These are phyloP conservation scores for Xanthoparmelia taractica DNA, from an alignment of 495 filamentous ascomycete genomes.

Conservation along the genomic window DNA sequence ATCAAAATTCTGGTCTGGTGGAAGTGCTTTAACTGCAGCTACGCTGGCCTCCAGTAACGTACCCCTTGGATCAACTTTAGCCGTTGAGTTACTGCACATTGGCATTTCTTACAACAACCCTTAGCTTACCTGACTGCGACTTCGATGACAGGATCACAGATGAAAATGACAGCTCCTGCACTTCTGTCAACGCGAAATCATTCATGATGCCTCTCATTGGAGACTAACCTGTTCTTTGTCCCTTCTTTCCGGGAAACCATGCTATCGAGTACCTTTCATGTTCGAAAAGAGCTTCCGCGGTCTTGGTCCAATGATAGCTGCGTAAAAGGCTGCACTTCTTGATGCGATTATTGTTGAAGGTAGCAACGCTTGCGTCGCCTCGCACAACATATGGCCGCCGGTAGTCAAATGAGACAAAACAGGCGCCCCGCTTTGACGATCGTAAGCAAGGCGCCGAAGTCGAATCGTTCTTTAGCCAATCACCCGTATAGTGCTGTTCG, in stretches of 20 bases:
- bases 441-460: slow-evolving; percentile 4
- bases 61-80: neutral
- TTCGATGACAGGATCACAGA: slow-evolving; percentile 6
- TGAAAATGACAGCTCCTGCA: neutral
- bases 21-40: neutral
- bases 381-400: slow-evolving; percentile 8
- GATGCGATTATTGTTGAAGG: neutral
- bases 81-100: neutral
- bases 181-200: neutral
- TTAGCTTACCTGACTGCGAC: neutral
- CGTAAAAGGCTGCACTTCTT: slow-evolving; percentile 2
- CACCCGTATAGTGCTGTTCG: slow-evolving; percentile 9
- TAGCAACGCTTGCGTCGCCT: neutral
- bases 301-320: slow-evolving; percentile 1
- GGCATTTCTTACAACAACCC: neutral
- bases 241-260: neutral
- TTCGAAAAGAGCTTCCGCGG: neutral
- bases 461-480: neutral
- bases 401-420: slow-evolving; percentile 5
- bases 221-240: neutral
- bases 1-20: neutral
- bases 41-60: slow-evolving; percentile 1
- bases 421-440: neutral
- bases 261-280: slow-evolving; percentile 8
- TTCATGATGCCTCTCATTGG: neutral